Base-by-base conservation (phyloP, 78 protist genomes). In the Emiliania huxleyi region DNA sequence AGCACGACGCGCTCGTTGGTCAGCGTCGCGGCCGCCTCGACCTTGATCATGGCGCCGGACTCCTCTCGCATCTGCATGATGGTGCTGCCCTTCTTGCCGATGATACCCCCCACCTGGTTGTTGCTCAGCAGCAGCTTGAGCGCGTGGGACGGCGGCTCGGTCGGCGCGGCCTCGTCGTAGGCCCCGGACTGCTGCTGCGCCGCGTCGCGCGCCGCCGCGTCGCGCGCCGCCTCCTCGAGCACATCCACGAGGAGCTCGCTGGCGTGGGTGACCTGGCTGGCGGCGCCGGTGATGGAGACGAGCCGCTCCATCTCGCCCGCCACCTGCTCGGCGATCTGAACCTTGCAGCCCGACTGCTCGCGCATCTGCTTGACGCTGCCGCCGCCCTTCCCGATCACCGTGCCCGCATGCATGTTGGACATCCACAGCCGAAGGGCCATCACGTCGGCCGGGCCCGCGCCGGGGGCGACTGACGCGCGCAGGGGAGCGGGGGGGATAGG, bases 361-460 rank as follows among this genome's bases (percentile, higher is more conserved):
- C 85, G 44, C 18, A 77, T 40, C 85, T 4, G 35, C 46, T 77
- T 77, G 85, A 77, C 40, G 85, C 15, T 77, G 35, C 26, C 85
- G 29, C 85, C 85, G 48, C 85, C 85, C 85, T 77, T 77, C 19
- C 85, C 85, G 46, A 77, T 77, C 46, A 77, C 40, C 29, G 85
- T 77, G 44, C 85, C 85, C 8, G 46, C 85, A 3, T 29, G 33
- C 83, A 5, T 73, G 75, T 62, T 62, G 23, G 75, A 21, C 11
- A 62, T 62, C 37, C 11, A 8, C 37, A 62, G 23, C 29, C 75
- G 75, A 18, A 62, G 75, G 8, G 23, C 33, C 75, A 62, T 62
- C n/a, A n/a, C n/a, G n/a, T n/a, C n/a, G n/a, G n/a, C n/a, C n/a
- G n/a, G n/a, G n/a, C n/a, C n/a, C n/a, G n/a, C n/a, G n/a, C n/a